These are phyloP conservation scores for Chaetomiaceae sp. DNA, from an alignment of 2,329 filamentous ascomycete species.

Conservation along the genomic window DNA sequence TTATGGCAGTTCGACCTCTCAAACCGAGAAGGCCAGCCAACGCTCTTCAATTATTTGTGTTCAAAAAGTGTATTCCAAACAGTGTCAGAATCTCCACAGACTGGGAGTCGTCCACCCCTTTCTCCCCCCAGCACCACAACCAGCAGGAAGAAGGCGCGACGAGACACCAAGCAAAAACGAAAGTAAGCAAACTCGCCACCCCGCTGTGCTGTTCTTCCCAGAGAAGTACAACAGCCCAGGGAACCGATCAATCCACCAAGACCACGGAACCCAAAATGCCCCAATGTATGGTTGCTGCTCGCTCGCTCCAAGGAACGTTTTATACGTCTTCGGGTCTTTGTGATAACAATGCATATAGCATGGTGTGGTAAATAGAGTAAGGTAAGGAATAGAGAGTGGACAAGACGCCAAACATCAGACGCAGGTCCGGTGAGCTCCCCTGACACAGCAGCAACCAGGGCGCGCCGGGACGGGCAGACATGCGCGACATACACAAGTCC, in stretches of 20 bases:
- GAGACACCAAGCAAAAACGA: no score
- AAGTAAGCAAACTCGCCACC: no score
- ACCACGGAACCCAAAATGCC: not conserved
- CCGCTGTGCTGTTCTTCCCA: no score
- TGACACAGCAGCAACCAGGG: slow-evolving; percentile 3
- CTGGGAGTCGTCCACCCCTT: no score
- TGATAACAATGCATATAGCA: not conserved
- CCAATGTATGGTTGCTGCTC: slow-evolving; percentile 13
- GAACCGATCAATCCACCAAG: no score
- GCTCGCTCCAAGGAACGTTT: slow-evolving; percentile 30
- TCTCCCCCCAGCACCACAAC: no score
- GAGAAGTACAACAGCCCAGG: no score
- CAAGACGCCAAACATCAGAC: no score
- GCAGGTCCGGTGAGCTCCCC: slow-evolving; percentile 28
- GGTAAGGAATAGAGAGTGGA: not conserved
- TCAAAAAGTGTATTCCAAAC: not conserved
- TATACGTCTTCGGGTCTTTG: slow-evolving; percentile 6
- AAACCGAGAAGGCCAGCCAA: slow-evolving; percentile 11
- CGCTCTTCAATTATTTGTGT: not conserved
- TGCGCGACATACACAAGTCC: not conserved
- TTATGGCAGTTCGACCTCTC: slow-evolving; percentile 10
- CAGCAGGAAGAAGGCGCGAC: no score
- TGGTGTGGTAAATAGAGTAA: not conserved
- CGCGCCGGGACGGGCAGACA: not conserved
- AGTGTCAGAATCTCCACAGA: not conserved